Evolutionary conservation across 148 eudicot species (phyloP).

Genomic region (Selenicereus undatus): DNA sequence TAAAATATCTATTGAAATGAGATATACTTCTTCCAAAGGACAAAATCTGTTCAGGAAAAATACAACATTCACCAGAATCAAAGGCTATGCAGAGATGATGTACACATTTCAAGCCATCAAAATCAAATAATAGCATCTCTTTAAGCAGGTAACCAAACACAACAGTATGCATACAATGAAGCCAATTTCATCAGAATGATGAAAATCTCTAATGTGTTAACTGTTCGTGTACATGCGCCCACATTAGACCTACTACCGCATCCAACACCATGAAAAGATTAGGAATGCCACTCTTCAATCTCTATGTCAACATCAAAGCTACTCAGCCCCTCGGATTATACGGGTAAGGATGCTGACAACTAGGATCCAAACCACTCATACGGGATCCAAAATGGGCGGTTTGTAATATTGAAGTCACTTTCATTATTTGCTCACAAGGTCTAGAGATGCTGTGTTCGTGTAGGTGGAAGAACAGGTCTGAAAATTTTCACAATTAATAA

Average conservation of each 20-base stretch:
- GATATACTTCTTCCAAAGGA: not conserved
- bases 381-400: too few species aligned
- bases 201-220: not conserved
- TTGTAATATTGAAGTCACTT: not conserved
- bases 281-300: not conserved
- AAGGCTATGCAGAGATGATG: too few species aligned
- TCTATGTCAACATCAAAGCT: not conserved
- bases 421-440: not conserved
- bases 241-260: not conserved
- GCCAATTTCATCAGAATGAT: not conserved
- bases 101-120: too few species aligned
- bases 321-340: not conserved
- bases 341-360: too few species aligned
- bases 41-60: not conserved
- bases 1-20: not conserved
- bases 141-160: too few species aligned
- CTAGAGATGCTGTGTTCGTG: not conserved
- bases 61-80: not conserved
- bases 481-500: not conserved
- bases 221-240: not conserved
- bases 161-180: not conserved
- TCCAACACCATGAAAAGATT: not conserved
- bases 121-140: too few species aligned
- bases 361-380: too few species aligned
- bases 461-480: not conserved